Conservation (phyloP, 495 filamentous ascomycete species). For the Extremus antarcticus region DNA sequence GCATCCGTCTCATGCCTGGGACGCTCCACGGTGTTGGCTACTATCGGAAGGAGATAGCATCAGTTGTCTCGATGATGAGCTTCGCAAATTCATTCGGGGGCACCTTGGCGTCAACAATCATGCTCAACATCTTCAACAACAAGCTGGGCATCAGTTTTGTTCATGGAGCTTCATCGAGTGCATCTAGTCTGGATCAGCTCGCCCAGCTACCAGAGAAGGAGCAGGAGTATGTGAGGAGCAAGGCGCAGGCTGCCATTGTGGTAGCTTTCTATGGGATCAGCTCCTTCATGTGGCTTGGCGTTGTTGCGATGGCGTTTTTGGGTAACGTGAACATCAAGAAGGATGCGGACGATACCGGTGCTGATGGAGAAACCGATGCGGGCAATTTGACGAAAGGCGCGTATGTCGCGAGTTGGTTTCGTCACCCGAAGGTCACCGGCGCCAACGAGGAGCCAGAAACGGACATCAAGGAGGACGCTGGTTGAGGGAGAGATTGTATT, state of each 20-base stretch:
- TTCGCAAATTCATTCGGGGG: not conserved
- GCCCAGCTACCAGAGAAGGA: not conserved
- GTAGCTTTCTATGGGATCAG: not conserved
- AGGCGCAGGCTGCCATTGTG: not conserved
- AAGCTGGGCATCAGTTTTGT: not conserved
- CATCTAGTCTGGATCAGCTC: not conserved
- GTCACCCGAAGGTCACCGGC: not conserved
- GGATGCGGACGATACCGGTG: not conserved
- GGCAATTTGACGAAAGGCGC: not conserved
- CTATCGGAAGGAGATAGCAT: not conserved
- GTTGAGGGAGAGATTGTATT: too few relatives aligned
- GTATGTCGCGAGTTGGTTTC: not conserved
- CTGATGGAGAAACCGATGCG: not conserved
- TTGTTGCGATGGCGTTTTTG: not conserved
- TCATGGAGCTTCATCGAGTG: not conserved
- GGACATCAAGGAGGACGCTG: not conserved
- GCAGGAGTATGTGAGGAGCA: not conserved
- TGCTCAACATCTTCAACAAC: conserved; percentile 1
- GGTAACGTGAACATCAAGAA: not conserved
- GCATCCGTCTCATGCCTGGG: not conserved
- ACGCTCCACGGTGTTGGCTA: not conserved
- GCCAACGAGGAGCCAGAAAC: not conserved
- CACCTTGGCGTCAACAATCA: not conserved
- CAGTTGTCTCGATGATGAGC: not conserved
- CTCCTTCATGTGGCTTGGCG: not conserved